phyloP scores from a whole-genome alignment of 176 grass and related monocot genomes.

The Oryza australiensis region DNA sequence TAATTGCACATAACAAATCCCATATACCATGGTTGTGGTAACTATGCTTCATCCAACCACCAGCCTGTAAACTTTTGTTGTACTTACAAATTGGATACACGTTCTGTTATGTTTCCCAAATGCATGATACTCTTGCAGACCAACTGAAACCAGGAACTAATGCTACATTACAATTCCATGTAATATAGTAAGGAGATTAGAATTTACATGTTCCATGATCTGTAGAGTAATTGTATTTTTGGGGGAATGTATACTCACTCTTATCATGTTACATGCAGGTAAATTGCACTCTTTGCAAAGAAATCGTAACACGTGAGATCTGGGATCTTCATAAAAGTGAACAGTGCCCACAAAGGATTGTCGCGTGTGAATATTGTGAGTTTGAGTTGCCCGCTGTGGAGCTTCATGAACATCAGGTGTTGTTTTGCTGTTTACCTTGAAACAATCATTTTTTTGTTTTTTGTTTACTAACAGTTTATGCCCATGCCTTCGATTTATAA shows the following conservation, averaged over 20 bases:
- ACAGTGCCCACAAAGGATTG: conserved; percentile 71
- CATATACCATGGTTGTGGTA: neutral
- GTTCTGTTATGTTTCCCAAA: neutral
- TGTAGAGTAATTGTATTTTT: neutral
- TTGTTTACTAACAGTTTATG: neutral
- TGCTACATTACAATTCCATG: neutral
- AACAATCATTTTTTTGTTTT: neutral
- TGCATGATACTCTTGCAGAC: neutral
- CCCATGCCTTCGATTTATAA: neutral
- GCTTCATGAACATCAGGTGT: conserved; percentile 84
- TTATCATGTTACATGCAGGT: conserved; percentile 52
- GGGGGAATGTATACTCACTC: conserved; percentile 5
- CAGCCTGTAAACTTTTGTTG: neutral
- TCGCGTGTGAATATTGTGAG: conserved; percentile 91
- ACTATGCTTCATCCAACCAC: too few species aligned
- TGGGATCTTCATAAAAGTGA: conserved; percentile 82
- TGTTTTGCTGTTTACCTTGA: conserved; percentile 20
- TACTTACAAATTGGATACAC: neutral
- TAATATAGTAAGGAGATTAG: neutral
- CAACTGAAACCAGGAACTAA: conserved; percentile 17
- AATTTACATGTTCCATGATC: neutral
- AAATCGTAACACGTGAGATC: conserved; percentile 58
- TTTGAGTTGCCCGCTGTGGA: conserved; percentile 84
- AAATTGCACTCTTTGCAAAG: conserved; percentile 73
- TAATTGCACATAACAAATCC: neutral